Percentiles rank a stretch among this genome's conserved stretches.
Evolutionary conservation across 2,329 filamentous ascomycete species (phyloP).

Genomic region (Drechslerella stenobrocha): DNA sequence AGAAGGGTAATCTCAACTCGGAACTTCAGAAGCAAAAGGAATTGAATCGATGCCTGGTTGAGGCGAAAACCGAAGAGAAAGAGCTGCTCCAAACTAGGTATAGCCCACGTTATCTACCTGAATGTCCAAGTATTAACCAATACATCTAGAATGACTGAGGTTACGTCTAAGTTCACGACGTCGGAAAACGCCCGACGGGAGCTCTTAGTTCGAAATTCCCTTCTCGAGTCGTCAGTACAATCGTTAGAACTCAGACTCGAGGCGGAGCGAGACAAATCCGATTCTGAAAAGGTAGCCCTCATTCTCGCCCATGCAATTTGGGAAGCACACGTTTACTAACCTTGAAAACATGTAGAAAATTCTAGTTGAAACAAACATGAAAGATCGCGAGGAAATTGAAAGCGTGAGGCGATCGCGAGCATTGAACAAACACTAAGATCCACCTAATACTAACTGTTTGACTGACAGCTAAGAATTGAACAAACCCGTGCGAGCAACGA

Average conservation of each 20-base stretch:
- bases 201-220: conserved; percentile 12
- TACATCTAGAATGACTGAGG: conserved; percentile 15
- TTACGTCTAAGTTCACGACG: conserved; percentile 5
- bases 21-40: conserved; percentile 23
- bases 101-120: no score
- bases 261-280: conserved; percentile 16
- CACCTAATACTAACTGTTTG: background rate
- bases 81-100: conserved; percentile 18
- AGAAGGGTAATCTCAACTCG: background rate
- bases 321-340: background rate
- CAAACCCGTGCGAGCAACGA: background rate
- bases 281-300: conserved; percentile 11
- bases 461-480: conserved; percentile 7
- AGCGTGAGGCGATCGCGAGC: background rate
- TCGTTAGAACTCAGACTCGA: conserved; percentile 13
- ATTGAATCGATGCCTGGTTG: conserved; percentile 18
- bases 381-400: conserved; percentile 4
- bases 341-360: background rate
- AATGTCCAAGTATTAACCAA: background rate
- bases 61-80: conserved; percentile 22
- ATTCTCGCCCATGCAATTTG: background rate
- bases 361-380: background rate
- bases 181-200: conserved; percentile 16
- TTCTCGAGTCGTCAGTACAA: conserved; percentile 18
- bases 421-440: background rate